A percentile compares a stretch with the other conserved stretches of the same genome.
These are phyloP conservation scores for Vickermania spadyakhi DNA, from an alignment of 208 protist species.

Conservation along the genomic window DNA sequence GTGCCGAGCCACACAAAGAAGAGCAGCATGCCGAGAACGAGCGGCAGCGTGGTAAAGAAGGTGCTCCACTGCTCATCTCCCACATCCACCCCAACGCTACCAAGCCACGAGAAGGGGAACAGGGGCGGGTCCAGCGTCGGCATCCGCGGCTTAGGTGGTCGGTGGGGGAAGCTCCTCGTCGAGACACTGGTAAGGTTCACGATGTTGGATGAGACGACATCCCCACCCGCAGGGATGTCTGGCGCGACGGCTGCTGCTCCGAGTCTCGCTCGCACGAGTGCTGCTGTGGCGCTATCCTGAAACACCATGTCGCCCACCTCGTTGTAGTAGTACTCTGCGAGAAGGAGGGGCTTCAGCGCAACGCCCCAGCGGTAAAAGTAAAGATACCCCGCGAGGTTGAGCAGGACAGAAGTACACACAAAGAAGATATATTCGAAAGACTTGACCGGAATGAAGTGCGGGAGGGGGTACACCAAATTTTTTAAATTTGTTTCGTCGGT, in stretches of 20 bases:
- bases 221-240: not conserved
- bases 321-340: not conserved
- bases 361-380: not conserved
- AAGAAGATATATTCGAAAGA: not conserved
- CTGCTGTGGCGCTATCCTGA: too few species aligned
- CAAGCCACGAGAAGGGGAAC: conserved; percentile 30
- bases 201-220: too few species aligned
- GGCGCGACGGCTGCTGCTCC: not conserved
- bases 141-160: too few species aligned
- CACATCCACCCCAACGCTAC: conserved; percentile 47
- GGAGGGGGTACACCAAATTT: too few species aligned
- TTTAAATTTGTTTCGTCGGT: too few species aligned
- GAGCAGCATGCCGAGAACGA: conserved; percentile 21
- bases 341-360: not conserved
- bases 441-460: not conserved
- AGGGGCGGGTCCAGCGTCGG: conserved; percentile 13
- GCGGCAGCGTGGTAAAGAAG: conserved; percentile 31
- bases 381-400: not conserved
- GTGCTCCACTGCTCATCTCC: conserved; percentile 60
- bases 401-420: not conserved
- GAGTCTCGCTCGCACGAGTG: too few species aligned
- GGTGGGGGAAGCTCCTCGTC: too few species aligned
- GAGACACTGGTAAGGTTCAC: too few species aligned
- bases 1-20: conserved; percentile 23
- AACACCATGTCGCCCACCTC: not conserved